phyloP scores from a whole-genome alignment of 2,329 filamentous ascomycete species.

The Diaporthe helianthi region DNA sequence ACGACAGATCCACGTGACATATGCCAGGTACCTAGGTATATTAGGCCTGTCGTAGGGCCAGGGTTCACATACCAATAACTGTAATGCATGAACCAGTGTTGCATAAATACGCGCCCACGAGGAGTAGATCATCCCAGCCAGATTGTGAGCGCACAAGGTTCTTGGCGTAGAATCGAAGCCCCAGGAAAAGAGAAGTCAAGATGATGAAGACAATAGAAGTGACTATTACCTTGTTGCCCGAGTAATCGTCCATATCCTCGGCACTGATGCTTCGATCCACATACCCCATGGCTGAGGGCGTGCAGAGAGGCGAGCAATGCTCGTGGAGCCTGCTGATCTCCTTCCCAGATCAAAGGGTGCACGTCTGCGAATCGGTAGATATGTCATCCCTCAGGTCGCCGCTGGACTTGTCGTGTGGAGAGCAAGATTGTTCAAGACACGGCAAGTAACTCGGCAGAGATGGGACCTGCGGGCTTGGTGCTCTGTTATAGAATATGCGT shows the following conservation, averaged over 20 bases:
- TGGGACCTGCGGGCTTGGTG: background rate
- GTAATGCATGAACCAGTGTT: background rate
- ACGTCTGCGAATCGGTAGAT: no score
- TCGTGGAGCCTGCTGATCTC: background rate
- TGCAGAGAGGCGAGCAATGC: background rate
- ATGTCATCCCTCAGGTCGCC: background rate
- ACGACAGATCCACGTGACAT: background rate
- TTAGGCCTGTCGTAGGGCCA: no score
- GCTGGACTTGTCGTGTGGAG: background rate
- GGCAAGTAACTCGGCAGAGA: background rate
- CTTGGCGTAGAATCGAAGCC: background rate
- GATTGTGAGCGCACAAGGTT: conserved; percentile 1
- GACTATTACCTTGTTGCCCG: background rate
- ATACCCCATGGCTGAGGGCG: background rate
- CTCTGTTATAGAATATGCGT: background rate
- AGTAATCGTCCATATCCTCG: background rate
- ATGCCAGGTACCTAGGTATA: no score
- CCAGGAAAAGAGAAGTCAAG: background rate
- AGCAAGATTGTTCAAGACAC: background rate
- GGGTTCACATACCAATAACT: background rate
- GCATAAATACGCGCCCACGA: background rate
- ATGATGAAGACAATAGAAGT: background rate
- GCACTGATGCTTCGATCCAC: background rate
- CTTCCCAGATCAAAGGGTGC: background rate
- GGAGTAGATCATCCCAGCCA: conserved; percentile 1